Conservation (phyloP, 2,329 filamentous ascomycete species). For the Beauveria medogensis region DNA sequence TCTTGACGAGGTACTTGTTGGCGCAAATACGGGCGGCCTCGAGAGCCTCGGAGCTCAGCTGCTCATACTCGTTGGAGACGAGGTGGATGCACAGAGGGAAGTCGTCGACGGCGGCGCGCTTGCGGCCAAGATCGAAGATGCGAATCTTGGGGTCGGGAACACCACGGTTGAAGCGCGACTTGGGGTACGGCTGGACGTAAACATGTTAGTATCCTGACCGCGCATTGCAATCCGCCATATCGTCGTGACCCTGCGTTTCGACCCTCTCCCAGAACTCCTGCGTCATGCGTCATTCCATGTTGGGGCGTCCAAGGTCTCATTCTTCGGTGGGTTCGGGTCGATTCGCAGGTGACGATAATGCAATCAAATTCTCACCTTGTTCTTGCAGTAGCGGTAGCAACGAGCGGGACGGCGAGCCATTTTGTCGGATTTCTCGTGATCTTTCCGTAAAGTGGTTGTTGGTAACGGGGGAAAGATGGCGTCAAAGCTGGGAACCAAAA, state of each 20-base stretch:
- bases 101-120: conserved; percentile 97
- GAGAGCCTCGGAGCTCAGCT: conserved; percentile 98
- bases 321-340: conserved; percentile 7
- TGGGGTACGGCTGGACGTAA: conserved; percentile 73
- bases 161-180: conserved; percentile 99
- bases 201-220: conserved; percentile 9
- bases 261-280: background rate
- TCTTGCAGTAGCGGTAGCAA: conserved; percentile 99
- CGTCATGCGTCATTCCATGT: background rate
- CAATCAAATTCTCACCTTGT: conserved; percentile 67
- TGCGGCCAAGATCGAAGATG: conserved; percentile 98
- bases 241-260: background rate
- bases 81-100: conserved; percentile 99
- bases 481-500: conserved; percentile 16
- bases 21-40: conserved; percentile 99
- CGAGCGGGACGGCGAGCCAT: conserved; percentile 99
- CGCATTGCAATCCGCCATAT: background rate
- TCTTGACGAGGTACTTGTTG: conserved; percentile 91
- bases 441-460: conserved; percentile 28
- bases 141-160: conserved; percentile 77
- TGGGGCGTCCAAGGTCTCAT: background rate
- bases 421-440: conserved; percentile 57
- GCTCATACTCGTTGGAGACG: conserved; percentile 99
- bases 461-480: conserved; percentile 26
- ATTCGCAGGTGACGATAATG: conserved; percentile 13